Base-by-base conservation (phyloP, 2,329 filamentous ascomycete genomes). In the Aspergillus neotritici region DNA sequence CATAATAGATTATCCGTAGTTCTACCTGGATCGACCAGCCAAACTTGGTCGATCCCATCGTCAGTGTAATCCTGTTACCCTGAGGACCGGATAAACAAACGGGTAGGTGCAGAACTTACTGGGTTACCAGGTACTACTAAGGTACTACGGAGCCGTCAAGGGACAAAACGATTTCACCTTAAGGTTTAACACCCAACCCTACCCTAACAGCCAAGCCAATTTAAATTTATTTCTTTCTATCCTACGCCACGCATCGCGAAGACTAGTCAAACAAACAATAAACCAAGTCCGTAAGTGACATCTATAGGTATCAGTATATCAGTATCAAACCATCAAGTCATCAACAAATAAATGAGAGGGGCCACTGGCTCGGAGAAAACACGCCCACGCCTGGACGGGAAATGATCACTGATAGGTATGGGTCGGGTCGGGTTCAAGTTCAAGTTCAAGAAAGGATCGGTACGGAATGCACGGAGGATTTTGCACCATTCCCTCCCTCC, bases 321-420 rank as follows among this genome's bases (percentile, higher is more conserved):
- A 39, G 15, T 35, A 34, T 31, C 38, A 44, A 39, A 35, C 41
- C 41, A 44, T 34, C 28, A 40, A 33, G 34, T 47, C 15, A 39
- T 34, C 31, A 41, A 34, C 33, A 37, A 41, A 33, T 33, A 16
- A 28, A 29, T n/a, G 32, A 15, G 11, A 25, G 13, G 38, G 37
- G 32, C 34, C 34, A 36, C 25, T 31, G 17, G 8, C 35, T 25
- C 33, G 41, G 45, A 47, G 36, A 43, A 52, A 40, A 40, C 11
- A 36, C 8, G 12, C 14, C 29, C 37, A 37, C 34, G 38, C 34
- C 31, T 41, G 47, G 44, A 43, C 37, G 37, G 41, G 38, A 48
- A 52, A 47, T 49, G 50, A 53, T 53, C 43, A 44, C 46, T 51
- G 40, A 48, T 44, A 47, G 33, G 40, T 39, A 48, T 44, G 49